Evolutionary conservation across 495 filamentous ascomycete species (phyloP).

Genomic region (Oidiodendron maius): DNA sequence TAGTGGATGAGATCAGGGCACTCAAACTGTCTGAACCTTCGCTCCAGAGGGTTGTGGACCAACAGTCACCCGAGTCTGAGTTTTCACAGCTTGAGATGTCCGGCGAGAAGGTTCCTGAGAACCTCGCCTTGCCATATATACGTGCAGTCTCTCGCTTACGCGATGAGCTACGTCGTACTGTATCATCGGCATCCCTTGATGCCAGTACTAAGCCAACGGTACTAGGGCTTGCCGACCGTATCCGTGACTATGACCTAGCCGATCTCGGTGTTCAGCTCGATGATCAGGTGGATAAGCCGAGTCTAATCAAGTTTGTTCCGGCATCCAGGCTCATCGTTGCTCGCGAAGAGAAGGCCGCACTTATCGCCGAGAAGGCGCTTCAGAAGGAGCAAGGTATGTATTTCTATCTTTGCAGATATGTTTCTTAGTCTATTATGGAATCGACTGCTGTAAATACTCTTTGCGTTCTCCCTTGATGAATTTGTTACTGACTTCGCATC

Average conservation of each 20-base stretch:
- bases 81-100: conserved; percentile 32
- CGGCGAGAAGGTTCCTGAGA: conserved; percentile 38
- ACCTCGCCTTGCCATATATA: conserved; percentile 57
- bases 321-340: conserved; percentile 66
- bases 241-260: conserved; percentile 75
- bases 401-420: too few species aligned
- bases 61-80: conserved; percentile 29
- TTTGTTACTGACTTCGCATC: too few species aligned
- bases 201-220: conserved; percentile 61
- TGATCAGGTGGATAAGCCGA: conserved; percentile 58
- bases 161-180: conserved; percentile 59
- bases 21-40: conserved; percentile 26
- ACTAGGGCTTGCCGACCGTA: conserved; percentile 65
- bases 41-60: conserved; percentile 23
- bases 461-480: too few species aligned
- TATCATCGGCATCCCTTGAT: conserved; percentile 42
- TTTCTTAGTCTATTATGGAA: too few species aligned
- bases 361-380: conserved; percentile 45
- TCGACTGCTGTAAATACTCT: too few species aligned
- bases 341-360: conserved; percentile 59
- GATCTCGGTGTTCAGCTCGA: conserved; percentile 82
- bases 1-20: conserved; percentile 31
- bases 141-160: conserved; percentile 59
- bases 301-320: conserved; percentile 74
- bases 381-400: too few species aligned